Evolutionary conservation across 148 eudicot species (phyloP).

Genomic region (Chenopodium formosanum): DNA sequence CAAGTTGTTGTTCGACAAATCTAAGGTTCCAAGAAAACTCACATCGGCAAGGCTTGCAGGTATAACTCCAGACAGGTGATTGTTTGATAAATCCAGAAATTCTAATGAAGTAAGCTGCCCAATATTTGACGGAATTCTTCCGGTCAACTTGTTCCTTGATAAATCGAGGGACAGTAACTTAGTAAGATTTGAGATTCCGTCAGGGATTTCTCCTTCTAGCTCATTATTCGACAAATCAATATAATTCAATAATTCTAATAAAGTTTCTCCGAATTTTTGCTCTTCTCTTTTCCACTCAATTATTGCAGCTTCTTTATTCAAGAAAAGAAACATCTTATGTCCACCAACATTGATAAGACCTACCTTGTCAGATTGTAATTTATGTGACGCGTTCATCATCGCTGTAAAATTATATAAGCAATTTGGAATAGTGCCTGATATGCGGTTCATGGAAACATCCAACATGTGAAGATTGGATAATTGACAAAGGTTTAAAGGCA

Average conservation of each 20-base stretch:
- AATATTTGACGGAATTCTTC: conserved; percentile 6
- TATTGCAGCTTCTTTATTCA: no score
- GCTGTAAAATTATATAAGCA: conserved; percentile 19
- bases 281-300: no score
- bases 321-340: no score
- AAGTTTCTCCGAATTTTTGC: no score
- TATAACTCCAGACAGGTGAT: conserved; percentile 7
- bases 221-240: conserved; percentile 17
- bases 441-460: conserved; percentile 13
- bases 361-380: no score
- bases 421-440: conserved; percentile 16
- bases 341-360: no score
- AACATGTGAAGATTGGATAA: conserved; percentile 13
- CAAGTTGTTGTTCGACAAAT: no score
- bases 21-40: neutral
- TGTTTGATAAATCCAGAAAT: conserved; percentile 19
- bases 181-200: conserved; percentile 11
- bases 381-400: conserved; percentile 7
- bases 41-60: conserved; percentile 16
- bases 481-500: conserved; percentile 13
- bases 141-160: conserved; percentile 17
- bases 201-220: conserved; percentile 5
- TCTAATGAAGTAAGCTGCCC: conserved; percentile 12
- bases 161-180: conserved; percentile 8
- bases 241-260: no score